Conservation (phyloP, 129 eudicot genomes). For the Flaveria robusta region DNA sequence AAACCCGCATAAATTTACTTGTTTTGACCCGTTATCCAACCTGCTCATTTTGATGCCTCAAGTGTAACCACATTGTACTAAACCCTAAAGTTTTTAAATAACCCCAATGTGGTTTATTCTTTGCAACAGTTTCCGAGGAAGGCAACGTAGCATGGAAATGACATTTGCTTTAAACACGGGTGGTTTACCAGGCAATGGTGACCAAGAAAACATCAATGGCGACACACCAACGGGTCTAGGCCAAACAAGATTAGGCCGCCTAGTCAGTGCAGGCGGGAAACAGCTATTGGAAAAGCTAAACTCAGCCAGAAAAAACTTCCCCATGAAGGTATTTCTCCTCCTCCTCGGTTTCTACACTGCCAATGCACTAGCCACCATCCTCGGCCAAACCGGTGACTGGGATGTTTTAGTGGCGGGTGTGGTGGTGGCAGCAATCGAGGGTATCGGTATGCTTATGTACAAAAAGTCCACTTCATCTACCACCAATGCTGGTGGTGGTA, state of each 20-base stretch:
- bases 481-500: slow-evolving; percentile 1
- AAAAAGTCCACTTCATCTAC: slow-evolving; percentile 34
- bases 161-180: slow-evolving; percentile 73
- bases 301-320: slow-evolving; percentile 80
- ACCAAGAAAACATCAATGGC: slow-evolving; percentile 48
- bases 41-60: neutral
- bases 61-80: slow-evolving; percentile 11
- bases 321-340: slow-evolving; percentile 93
- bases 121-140: slow-evolving; percentile 40
- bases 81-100: neutral
- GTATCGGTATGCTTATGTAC: slow-evolving; percentile 89
- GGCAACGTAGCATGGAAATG: slow-evolving; percentile 38
- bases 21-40: neutral
- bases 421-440: slow-evolving; percentile 94
- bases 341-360: slow-evolving; percentile 95
- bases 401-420: slow-evolving; percentile 94
- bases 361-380: slow-evolving; percentile 90
- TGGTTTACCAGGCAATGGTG: slow-evolving; percentile 52
- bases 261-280: slow-evolving; percentile 74
- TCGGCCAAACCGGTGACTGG: slow-evolving; percentile 98
- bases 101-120: slow-evolving; percentile 10
- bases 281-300: slow-evolving; percentile 74
- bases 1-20: neutral
- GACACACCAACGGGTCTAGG: slow-evolving; percentile 60
- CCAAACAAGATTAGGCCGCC: slow-evolving; percentile 80